Base-by-base conservation (phyloP, 768 basidiomycete species). In the Lactarius sp. region DNA sequence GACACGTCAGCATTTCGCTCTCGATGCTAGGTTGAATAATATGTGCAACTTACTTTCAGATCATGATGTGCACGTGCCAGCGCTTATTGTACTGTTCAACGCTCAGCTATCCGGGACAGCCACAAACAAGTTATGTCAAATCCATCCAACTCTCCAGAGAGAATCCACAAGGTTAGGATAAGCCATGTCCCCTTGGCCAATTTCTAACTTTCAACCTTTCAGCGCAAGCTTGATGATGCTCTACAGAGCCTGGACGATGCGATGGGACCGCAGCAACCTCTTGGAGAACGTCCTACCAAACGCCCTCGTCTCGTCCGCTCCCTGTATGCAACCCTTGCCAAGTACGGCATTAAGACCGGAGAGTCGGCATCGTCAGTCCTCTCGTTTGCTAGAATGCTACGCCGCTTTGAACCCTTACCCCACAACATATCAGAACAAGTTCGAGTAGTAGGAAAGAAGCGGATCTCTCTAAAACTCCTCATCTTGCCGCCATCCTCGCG, bases 221-320 rank as follows among this genome's bases (percentile, higher is more conserved):
- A 92, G 88, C 81, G 91, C 54, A 93, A 92, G 75, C 82, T 92
- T 53, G 86, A 90, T 63, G 90, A 92, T 74, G 92, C 88, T 36
- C 83, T 93, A 62, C 83, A 86, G 57, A 79, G 76, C 47, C 72
- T 93, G 56, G 91, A 93, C 70, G 81, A 77, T 55, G 88, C 85
- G 12, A 82, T 89, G 22, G 74, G 75, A 16, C 69, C 80, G 1
- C 68, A 69, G 10, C 54, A 52, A 27, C 66, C 58, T 36, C 59
- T 60, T 68, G 75, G 64, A 60, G 76, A 75, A 37, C 73, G 69
- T 27, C 73, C 76, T 3, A 77, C 84, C n/a, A 82, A 81, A 20
- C 85, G 87, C 67, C 81, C 77, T 50, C 74, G 77, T 22, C 77
- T 81, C 6, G 71, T 78, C 55, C 84, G 79, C 13, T 86, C 88